These are phyloP conservation scores for Podospora tetraspora DNA, from an alignment of 495 filamentous ascomycete genomes.

Conservation along the genomic window DNA sequence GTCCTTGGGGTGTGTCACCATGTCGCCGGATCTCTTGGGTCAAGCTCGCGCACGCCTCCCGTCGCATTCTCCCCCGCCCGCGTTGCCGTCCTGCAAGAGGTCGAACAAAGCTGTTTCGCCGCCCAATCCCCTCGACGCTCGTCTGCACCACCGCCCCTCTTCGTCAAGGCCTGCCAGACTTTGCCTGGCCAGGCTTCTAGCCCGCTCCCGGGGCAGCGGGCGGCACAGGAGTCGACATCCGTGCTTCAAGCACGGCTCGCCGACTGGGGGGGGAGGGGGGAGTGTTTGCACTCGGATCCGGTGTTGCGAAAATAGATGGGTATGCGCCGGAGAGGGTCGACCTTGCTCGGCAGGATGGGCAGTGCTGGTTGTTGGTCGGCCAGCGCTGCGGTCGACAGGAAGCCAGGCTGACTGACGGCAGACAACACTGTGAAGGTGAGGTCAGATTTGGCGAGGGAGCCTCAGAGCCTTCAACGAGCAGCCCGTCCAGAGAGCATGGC, in stretches of 20 bases:
- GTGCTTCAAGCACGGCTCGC: not conserved
- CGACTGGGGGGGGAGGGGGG: not conserved
- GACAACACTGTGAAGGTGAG: not conserved
- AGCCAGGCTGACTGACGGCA: slow-evolving; percentile 7
- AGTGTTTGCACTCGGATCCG: too few relatives aligned
- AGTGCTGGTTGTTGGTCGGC: not conserved
- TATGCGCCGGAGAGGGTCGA: not conserved
- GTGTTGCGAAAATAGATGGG: too few relatives aligned
- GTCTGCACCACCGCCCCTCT: not conserved
- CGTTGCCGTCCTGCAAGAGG: slow-evolving; percentile 13
- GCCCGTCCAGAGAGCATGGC: not conserved
- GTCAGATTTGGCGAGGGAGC: slow-evolving; percentile 2
- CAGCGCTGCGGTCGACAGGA: not conserved
- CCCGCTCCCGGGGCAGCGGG: not conserved
- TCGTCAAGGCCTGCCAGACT: not conserved
- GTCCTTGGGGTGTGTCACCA: slow-evolving; percentile 8
- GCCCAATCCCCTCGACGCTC: slow-evolving; percentile 4
- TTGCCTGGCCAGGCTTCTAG: slow-evolving; percentile 4
- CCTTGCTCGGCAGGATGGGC: not conserved
- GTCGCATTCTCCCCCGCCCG: slow-evolving; percentile 8
- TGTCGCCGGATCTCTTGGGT: slow-evolving; percentile 2
- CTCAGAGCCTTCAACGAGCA: not conserved
- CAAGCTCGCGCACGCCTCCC: slow-evolving; percentile 9
- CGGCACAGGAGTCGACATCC: not conserved
- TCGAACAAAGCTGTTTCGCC: slow-evolving; percentile 8